phyloP scores from a whole-genome alignment of 495 filamentous ascomycete species.

The Cercophora sp. region DNA sequence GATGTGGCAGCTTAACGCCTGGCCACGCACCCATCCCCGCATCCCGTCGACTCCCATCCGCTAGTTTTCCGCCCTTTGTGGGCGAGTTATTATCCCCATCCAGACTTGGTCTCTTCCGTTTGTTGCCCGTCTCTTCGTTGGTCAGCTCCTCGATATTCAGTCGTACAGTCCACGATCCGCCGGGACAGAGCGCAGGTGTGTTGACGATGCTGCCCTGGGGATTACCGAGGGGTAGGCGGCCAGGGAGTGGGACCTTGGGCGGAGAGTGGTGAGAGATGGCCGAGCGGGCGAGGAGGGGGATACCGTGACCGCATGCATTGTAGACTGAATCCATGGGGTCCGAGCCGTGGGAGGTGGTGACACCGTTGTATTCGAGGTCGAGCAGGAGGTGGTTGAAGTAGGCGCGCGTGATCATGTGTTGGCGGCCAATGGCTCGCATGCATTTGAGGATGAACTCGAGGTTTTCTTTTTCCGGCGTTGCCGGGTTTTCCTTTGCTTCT shows the following conservation, averaged over 20 bases:
- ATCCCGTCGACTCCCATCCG: neutral
- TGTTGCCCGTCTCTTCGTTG: too few species aligned
- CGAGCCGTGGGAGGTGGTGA: slow-evolving; percentile 16
- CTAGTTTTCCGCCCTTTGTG: too few species aligned
- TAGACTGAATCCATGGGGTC: neutral
- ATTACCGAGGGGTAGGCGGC: slow-evolving; percentile 30
- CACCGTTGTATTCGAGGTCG: slow-evolving; percentile 36
- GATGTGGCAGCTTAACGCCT: neutral
- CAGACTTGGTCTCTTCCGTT: too few species aligned
- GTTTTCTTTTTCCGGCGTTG: slow-evolving; percentile 16
- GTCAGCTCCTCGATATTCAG: too few species aligned
- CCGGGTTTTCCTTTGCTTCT: slow-evolving; percentile 25
- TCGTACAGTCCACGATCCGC: neutral
- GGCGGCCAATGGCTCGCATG: slow-evolving; percentile 36
- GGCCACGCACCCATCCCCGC: neutral
- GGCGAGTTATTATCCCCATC: too few species aligned
- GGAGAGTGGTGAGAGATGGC: slow-evolving; percentile 27
- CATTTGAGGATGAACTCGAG: slow-evolving; percentile 38
- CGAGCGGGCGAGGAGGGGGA: slow-evolving; percentile 38
- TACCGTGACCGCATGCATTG: slow-evolving; percentile 21
- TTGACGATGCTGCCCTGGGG: slow-evolving; percentile 18
- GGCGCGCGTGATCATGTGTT: slow-evolving; percentile 34
- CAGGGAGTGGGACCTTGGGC: slow-evolving; percentile 31
- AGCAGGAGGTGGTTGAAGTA: slow-evolving; percentile 39
- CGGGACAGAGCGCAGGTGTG: neutral